These are phyloP conservation scores for Crepidotus variabilis DNA, from an alignment of 768 basidiomycete species.

Conservation along the genomic window DNA sequence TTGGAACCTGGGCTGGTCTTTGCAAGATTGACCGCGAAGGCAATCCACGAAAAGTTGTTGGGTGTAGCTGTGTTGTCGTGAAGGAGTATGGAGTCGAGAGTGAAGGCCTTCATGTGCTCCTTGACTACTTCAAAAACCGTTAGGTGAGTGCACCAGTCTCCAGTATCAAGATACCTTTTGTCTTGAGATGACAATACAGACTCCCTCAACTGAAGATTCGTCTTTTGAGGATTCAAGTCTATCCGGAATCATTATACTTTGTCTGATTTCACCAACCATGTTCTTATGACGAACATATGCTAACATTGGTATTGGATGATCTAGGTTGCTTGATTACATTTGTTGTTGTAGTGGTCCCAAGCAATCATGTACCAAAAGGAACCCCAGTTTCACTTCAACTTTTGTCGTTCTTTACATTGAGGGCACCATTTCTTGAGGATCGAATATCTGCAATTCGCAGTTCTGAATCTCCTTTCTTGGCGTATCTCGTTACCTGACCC, in stretches of 20 bases:
- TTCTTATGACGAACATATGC: background rate
- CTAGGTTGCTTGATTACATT: background rate
- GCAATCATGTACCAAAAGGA: too few species aligned
- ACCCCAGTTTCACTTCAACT: too few species aligned
- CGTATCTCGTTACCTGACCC: background rate
- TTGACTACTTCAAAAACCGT: conserved; percentile 97
- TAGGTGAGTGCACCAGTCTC: conserved; percentile 35
- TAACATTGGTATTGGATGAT: conserved; percentile 7
- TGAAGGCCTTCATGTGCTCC: conserved; percentile 90
- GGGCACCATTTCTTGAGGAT: too few species aligned
- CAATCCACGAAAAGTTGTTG: conserved; percentile 94
- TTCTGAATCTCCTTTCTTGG: background rate
- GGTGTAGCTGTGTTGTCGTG: conserved; percentile 93
- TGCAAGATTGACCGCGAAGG: conserved; percentile 99
- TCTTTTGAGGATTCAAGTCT: conserved; percentile 72
- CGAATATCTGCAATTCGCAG: background rate
- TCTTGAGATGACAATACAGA: conserved; percentile 77
- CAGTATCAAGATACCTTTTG: conserved; percentile 5
- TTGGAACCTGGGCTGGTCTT: conserved; percentile 97
- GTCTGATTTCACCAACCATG: conserved; percentile 49
- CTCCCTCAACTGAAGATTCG: conserved; percentile 84
- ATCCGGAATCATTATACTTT: conserved; percentile 85
- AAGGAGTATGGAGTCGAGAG: conserved; percentile 96
- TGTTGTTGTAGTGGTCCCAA: too few species aligned
- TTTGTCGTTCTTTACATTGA: too few species aligned